Evolutionary conservation across 129 eudicot species (phyloP), one percentile per base, ranked within the genome.

Genomic region (Dittrichia graveolens): DNA sequence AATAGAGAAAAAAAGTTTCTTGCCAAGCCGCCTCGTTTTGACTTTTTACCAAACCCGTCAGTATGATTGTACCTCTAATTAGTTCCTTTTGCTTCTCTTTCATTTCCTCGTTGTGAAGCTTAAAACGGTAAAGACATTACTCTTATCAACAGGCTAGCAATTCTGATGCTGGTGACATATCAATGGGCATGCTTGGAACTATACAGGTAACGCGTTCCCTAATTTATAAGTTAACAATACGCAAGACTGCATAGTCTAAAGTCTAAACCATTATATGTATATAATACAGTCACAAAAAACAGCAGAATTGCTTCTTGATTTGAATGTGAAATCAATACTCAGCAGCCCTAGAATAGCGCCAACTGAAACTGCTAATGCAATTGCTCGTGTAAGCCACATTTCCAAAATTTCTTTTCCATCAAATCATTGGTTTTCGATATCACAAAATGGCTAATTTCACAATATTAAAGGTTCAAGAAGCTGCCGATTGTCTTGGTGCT

Each of bases 301-400:
- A 44, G 99, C 99, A 18, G 99, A 95, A 86, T 83, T 95, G 78
- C 89, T 95, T 67, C 99, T 95, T 81, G 99, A 95, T 85, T 79
- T 88, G 79, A 95, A 81, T 40, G 85, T 95, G 81, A 85, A 74
- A 62, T 56, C 88, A 60, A 61, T 95, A 46, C 72, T 90, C 52
- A 88, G 90, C 87, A 83, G 97, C 81, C 79, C 84, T 54, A 75
- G 77, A 69, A 48, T 40, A 69, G 88, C 90, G 6, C 82, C 97
- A 38, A 74, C 74, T 8, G 97, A 89, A 82, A 86, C 99, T n/a
- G 99, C 96, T 69, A 78, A 90, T 31, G 14, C 87, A 76, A 95
- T 95, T 35, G 79, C 94, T 64, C 80, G 72, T 42, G 99, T 95
- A 86, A 81, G 84, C 62, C 78, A 71, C 40, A 14, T 63, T 52